Conservation (phyloP, 345 rosid genomes). For the Chamaenerion angustifolium region DNA sequence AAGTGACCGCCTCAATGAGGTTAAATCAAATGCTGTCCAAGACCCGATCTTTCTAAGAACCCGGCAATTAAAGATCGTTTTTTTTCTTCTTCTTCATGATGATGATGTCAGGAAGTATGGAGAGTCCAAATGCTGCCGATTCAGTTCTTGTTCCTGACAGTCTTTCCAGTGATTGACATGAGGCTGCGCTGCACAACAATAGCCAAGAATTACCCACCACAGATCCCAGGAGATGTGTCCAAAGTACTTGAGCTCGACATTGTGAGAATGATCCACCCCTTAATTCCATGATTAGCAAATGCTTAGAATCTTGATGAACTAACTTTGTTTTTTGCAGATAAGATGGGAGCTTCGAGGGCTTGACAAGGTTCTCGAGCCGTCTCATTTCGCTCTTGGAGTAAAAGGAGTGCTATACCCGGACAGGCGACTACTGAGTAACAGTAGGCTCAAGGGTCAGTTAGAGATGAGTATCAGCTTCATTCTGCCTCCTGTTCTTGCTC, state of each 20-base stretch:
- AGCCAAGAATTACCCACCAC: conserved; percentile 59
- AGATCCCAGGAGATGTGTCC: conserved; percentile 40
- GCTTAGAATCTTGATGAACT: too few species aligned
- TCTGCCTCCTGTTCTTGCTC: conserved; percentile 58
- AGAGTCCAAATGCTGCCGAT: conserved; percentile 85
- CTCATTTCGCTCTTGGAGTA: conserved; percentile 49
- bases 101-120: conserved; percentile 51
- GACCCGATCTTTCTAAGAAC: too few species aligned
- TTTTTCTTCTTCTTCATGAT: neutral
- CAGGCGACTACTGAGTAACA: conserved; percentile 21
- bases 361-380: conserved; percentile 35
- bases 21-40: conserved; percentile 6
- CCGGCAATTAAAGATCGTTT: neutral
- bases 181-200: conserved; percentile 49
- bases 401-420: conserved; percentile 60
- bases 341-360: conserved; percentile 88
- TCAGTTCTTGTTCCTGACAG: conserved; percentile 50
- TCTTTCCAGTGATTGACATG: conserved; percentile 78
- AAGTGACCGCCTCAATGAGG: conserved; percentile 58
- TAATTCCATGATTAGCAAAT: too few species aligned
- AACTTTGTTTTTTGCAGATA: conserved; percentile 10
- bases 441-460: conserved; percentile 61
- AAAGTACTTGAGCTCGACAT: conserved; percentile 66
- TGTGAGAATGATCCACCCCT: conserved; percentile 26
- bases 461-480: conserved; percentile 65